These are phyloP conservation scores for Auriscalpium vulgare DNA, from an alignment of 768 basidiomycete species.

Conservation along the genomic window DNA sequence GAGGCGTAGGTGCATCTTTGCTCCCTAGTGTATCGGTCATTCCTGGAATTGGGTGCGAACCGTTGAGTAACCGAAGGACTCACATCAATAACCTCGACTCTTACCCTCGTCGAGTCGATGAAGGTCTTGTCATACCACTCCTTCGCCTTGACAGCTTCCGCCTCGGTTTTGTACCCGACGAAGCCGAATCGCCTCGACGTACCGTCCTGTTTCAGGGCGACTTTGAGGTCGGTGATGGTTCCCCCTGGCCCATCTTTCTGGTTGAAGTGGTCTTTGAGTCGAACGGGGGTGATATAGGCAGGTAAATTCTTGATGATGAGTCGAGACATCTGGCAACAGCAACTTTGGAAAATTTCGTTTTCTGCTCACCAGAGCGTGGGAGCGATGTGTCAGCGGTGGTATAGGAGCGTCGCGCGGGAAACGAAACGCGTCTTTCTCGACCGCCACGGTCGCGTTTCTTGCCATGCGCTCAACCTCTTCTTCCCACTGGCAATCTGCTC, in stretches of 20 bases:
- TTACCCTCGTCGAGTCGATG: constrained; percentile 71
- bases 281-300: constrained; percentile 51
- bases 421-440: too few species aligned
- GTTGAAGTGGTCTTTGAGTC: constrained; percentile 58
- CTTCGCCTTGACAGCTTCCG: constrained; percentile 66
- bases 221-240: constrained; percentile 78
- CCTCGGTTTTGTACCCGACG: constrained; percentile 77
- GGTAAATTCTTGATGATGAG: constrained; percentile 82
- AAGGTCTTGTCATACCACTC: constrained; percentile 84
- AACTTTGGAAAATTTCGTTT: not conserved
- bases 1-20: constrained; percentile 60
- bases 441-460: not conserved
- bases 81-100: constrained; percentile 73
- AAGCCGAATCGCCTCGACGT: constrained; percentile 87
- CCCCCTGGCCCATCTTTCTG: constrained; percentile 53
- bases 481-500: not conserved
- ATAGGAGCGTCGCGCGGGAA: not conserved
- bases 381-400: not conserved
- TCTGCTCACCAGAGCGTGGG: not conserved
- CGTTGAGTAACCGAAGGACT: constrained; percentile 20
- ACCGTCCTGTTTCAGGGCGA: constrained; percentile 70
- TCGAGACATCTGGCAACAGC: constrained; percentile 52
- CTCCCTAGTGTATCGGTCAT: constrained; percentile 34
- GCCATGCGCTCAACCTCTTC: not conserved
- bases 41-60: not conserved